Percentiles rank a stretch among this genome's conserved stretches.
phyloP scores from a whole-genome alignment of 176 grass and related monocot genomes.

The Oryza officinalis region DNA sequence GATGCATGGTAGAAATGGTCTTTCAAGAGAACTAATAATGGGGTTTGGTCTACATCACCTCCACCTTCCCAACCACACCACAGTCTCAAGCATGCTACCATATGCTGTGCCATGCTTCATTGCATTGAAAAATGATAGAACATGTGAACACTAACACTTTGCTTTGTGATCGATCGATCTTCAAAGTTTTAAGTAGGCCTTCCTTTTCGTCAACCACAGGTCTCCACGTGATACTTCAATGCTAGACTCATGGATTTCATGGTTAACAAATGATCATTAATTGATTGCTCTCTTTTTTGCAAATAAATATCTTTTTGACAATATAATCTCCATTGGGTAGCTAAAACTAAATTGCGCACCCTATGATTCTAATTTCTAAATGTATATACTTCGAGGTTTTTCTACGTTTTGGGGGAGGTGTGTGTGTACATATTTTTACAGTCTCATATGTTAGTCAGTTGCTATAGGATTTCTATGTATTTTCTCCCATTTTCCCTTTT shows the following conservation, averaged over 20 bases:
- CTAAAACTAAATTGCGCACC: not conserved
- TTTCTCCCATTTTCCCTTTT: no score
- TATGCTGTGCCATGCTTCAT: constrained; percentile 7
- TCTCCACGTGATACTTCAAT: constrained; percentile 21
- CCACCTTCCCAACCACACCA: constrained; percentile 47
- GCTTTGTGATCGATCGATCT: constrained; percentile 8
- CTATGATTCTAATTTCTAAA: no score
- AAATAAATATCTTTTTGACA: not conserved
- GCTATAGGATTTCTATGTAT: no score
- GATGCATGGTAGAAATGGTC: not conserved
- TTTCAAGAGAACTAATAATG: not conserved
- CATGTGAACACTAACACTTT: constrained; percentile 32
- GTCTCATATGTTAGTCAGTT: not conserved
- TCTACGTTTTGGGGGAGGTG: no score
- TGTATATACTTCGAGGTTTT: no score
- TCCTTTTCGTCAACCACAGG: constrained; percentile 31
- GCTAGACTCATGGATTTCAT: constrained; percentile 9
- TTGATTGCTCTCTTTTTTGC: not conserved
- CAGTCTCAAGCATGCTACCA: constrained; percentile 11
- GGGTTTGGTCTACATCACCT: constrained; percentile 41
- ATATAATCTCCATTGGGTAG: not conserved
- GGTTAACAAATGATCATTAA: not conserved
- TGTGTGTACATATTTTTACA: not conserved
- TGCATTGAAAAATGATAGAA: constrained; percentile 14
- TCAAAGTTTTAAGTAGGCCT: constrained; percentile 22